Conservation (phyloP, 768 basidiomycete genomes). For the Rhodotorula kratochvilovae region DNA sequence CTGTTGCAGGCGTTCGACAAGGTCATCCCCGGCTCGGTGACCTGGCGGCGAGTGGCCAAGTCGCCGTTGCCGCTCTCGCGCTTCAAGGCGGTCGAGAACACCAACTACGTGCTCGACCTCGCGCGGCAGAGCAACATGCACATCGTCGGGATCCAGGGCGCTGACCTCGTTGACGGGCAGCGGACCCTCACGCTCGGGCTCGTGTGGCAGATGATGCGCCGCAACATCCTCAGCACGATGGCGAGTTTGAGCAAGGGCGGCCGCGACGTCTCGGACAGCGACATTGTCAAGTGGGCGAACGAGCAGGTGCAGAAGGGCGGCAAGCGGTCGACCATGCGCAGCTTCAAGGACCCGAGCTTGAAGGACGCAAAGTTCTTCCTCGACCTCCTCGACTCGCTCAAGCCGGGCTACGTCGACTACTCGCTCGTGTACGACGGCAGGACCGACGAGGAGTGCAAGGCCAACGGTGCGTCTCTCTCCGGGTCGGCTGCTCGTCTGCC, state of each 20-base stretch:
- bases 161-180: constrained; percentile 91
- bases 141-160: constrained; percentile 93
- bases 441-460: constrained; percentile 78
- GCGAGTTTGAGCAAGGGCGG: constrained; percentile 65
- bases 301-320: constrained; percentile 64
- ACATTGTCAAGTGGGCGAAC: constrained; percentile 96
- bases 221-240: constrained; percentile 88
- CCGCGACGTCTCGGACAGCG: constrained; percentile 78
- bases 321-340: constrained; percentile 63
- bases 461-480: constrained; percentile 66
- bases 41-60: constrained; percentile 94
- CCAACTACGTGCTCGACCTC: constrained; percentile 90
- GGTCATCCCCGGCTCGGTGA: constrained; percentile 81
- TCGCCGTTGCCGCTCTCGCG: constrained; percentile 66
- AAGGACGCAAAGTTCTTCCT: constrained; percentile 89
- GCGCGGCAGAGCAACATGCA: constrained; percentile 90
- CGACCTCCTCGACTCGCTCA: constrained; percentile 80
- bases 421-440: constrained; percentile 58
- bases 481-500: too few relatives aligned
- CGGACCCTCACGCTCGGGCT: constrained; percentile 90
- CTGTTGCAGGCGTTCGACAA: constrained; percentile 97
- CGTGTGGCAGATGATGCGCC: constrained; percentile 78
- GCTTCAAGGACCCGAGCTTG: constrained; percentile 88
- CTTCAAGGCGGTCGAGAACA: constrained; percentile 98
- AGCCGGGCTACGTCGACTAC: constrained; percentile 93